Evolutionary conservation across 352 stramenopile species (phyloP).

Genomic region (Phytophthora rubi): DNA sequence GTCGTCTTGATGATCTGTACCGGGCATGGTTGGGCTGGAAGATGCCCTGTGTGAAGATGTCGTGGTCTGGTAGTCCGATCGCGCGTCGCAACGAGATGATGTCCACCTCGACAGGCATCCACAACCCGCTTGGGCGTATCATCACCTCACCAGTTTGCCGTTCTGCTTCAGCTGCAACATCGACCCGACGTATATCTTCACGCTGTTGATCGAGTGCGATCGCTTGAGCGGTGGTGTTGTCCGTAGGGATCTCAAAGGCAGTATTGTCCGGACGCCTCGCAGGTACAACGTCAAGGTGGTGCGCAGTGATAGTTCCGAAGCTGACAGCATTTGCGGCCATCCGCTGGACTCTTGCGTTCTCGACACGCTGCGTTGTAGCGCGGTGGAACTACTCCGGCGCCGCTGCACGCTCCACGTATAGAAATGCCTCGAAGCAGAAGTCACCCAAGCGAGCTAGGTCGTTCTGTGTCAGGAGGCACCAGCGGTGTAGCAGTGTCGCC

Average conservation of each 20-base stretch:
- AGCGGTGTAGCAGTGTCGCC: conserved; percentile 1
- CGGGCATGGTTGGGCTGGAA: not conserved
- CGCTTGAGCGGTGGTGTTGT: conserved; percentile 9
- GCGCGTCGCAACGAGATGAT: not conserved
- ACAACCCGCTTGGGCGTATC: not conserved
- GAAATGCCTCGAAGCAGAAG: conserved; percentile 9
- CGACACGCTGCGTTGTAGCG: no score
- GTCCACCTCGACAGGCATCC: conserved; percentile 2
- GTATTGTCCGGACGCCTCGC: not conserved
- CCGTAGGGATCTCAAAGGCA: not conserved
- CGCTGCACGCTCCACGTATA: not conserved
- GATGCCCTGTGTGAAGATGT: not conserved
- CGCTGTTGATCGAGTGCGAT: conserved; percentile 8
- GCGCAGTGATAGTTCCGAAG: conserved; percentile 8
- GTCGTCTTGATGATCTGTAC: not conserved
- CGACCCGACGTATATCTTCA: not conserved
- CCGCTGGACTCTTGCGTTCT: not conserved
- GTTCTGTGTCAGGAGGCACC: not conserved
- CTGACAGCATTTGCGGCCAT: not conserved
- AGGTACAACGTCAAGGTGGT: conserved; percentile 11
- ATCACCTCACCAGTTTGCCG: not conserved
- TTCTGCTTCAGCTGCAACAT: not conserved
- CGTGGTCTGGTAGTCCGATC: not conserved
- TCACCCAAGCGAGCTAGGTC: not conserved
- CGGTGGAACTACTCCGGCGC: conserved; percentile 6